Base-by-base conservation (phyloP, 768 basidiomycete species). In the Leccinum pellstonianum region DNA sequence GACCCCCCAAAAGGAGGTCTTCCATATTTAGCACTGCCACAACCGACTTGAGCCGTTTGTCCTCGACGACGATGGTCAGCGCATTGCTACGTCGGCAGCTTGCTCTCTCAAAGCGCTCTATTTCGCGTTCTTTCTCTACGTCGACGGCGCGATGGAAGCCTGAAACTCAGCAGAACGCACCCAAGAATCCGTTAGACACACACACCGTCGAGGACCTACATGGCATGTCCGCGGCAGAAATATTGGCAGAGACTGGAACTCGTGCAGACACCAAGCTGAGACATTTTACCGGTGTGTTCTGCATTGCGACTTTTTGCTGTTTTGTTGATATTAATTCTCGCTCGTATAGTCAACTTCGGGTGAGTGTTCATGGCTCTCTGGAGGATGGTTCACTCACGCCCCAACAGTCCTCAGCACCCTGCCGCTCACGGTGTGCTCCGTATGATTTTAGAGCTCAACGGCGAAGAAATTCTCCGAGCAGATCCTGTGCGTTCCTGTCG, bases 361-460 rank as follows among this genome's bases (percentile, higher is more conserved):
- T 84, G 62, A 59, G 83, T 67, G 37, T 52, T 60, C 4, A 19
- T 4, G 8, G 8, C 2, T 38, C 37, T 51, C 29, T 43, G 4
- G 27, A 10, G 23, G 17, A 21, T 12, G 15, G 9, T 0, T 47
- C n/a, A 17, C 37, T 60, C 9, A 62, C 14, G 11, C 9, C 10
- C 12, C 17, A 12, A 51, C 54, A 62, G 59, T 62, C 96, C 96
- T 56, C 96, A 99, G 73, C 96, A 99, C 79, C 96, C 96, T 57
- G 97, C 97, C 56, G 97, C 97, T 15, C 97, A 99, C 74, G 97
- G 97, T 71, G 97, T 99, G 75, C 83, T 99, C 43, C 90, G 97
- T 59, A 84, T 99, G 81, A 99, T 99, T 73, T 77, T 99, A 56
- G 97, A 99, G 76, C 78, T 99, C 67, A 98, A 98, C 70, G 96